Evolutionary conservation across 495 filamentous ascomycete genomes (phyloP), one percentile per base, ranked within the genome.

Genomic region (Beverwykella pulmonaria): DNA sequence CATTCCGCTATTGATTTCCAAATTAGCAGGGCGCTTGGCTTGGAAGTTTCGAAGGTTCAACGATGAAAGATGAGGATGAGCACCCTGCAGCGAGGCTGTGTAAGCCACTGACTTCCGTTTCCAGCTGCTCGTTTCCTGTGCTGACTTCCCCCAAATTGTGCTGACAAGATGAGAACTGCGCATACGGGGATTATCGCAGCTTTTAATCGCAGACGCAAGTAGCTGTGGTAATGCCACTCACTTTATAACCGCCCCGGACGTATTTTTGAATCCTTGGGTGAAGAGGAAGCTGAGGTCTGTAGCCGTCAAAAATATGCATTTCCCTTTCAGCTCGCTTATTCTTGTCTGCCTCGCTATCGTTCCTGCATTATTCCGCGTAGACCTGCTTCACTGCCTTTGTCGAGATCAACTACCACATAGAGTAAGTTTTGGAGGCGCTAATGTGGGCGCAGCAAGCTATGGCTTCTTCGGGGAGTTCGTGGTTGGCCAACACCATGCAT

Each of bases 41-140:
- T 26, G 8, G 34, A 14, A 41, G 19, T 14, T 32, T 54, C 25
- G n/a, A 52, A 26, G 22, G 19, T 52, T n/a, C 48, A 52, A 29
- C 9, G 58, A 41, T 20, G 39, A 23, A 61, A 41, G 58, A n/a
- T 12, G 4, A 23, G 17, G 29, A 23, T 27, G 46, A 15, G 7
- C 44, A 15, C 26, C 41, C n/a, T 26, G 39, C 30, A 49, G 23
- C 57, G 57, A 60, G 44, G 57, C 59, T 61, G 53, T 56, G 61
- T 56, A 55, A 56, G 61, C 61, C 49, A 63, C 52, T 15, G 34
- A 44, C 39, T 44, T 44, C 39, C 39, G 9, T 14, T 44, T 44
- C 39, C 39, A 44, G 39, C 39, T 44, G 9, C 39, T 44, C 17
- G 39, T 44, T n/a, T 44, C 39, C 39, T 2, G 39, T 44, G 15